Evolutionary conservation across 257 asterid genomes (phyloP).

Genomic region (Nicotiana noctiflora): DNA sequence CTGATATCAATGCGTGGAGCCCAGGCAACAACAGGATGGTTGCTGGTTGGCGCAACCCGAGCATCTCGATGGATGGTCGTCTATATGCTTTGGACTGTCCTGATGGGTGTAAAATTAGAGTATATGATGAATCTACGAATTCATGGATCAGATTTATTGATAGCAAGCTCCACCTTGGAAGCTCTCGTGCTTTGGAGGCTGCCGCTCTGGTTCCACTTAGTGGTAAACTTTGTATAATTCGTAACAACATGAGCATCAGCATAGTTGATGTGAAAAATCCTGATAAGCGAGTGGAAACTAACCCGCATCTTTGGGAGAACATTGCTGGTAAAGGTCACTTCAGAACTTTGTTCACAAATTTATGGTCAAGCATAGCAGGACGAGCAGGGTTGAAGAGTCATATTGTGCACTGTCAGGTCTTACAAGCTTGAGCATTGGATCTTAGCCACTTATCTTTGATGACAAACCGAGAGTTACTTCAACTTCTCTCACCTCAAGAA

Average conservation of each 20-base stretch:
- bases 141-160: constrained; percentile 35
- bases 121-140: constrained; percentile 26
- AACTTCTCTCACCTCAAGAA: not conserved
- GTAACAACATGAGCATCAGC: constrained; percentile 43
- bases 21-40: constrained; percentile 31
- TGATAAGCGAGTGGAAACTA: constrained; percentile 32
- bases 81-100: constrained; percentile 39
- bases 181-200: constrained; percentile 36
- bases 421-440: constrained; percentile 29
- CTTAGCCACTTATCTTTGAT: not conserved
- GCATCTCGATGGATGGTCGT: constrained; percentile 34
- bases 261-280: constrained; percentile 31
- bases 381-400: constrained; percentile 37
- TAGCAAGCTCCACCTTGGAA: constrained; percentile 39
- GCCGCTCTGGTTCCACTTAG: constrained; percentile 35
- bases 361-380: constrained; percentile 43
- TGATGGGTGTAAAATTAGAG: constrained; percentile 38
- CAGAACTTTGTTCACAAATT: constrained; percentile 29
- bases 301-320: constrained; percentile 39
- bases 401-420: constrained; percentile 42
- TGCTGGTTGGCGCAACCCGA: constrained; percentile 39
- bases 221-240: constrained; percentile 36
- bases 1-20: constrained; percentile 27
- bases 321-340: constrained; percentile 35
- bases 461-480: not conserved